phyloP scores from a whole-genome alignment of 768 basidiomycete genomes.

The Leccinum ochraceum region DNA sequence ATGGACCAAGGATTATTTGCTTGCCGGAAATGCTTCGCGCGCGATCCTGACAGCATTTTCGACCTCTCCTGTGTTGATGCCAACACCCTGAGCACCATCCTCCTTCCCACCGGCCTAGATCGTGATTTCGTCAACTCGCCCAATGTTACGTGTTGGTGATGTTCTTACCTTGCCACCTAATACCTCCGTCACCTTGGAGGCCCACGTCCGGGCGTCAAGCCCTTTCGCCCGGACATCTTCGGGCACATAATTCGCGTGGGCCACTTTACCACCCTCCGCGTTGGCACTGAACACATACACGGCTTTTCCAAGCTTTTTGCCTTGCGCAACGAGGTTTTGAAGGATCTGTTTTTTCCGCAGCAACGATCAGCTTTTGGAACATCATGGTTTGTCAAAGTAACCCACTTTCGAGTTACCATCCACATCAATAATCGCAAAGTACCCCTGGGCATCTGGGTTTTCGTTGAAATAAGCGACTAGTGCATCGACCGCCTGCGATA shows the following conservation, averaged over 20 bases:
- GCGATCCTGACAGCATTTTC: conserved; percentile 68
- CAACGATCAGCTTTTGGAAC: not conserved
- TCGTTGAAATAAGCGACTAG: conserved; percentile 76
- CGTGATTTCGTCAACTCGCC: conserved; percentile 9
- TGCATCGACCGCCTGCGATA: conserved; percentile 63
- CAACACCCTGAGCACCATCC: conserved; percentile 89
- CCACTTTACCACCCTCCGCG: conserved; percentile 66
- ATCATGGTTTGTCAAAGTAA: not conserved
- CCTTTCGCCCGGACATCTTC: conserved; percentile 60
- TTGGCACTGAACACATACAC: conserved; percentile 89
- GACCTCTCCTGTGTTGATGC: conserved; percentile 60
- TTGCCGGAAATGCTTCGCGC: conserved; percentile 36
- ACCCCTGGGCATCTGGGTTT: conserved; percentile 68
- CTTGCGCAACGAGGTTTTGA: conserved; percentile 71
- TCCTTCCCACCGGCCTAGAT: conserved; percentile 91
- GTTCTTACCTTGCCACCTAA: conserved; percentile 86
- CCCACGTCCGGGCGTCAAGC: conserved; percentile 89
- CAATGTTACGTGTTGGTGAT: conserved; percentile 10
- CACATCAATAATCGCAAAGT: conserved; percentile 70
- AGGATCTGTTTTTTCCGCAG: conserved; percentile 51
- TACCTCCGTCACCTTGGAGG: conserved; percentile 69
- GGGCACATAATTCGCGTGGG: conserved; percentile 84
- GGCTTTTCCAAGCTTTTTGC: conserved; percentile 80
- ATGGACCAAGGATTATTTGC: conserved; percentile 11
- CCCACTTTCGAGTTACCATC: conserved; percentile 84